Base-by-base conservation (phyloP, 148 eudicot genomes). In the Mesembryanthemum crystallinum region DNA sequence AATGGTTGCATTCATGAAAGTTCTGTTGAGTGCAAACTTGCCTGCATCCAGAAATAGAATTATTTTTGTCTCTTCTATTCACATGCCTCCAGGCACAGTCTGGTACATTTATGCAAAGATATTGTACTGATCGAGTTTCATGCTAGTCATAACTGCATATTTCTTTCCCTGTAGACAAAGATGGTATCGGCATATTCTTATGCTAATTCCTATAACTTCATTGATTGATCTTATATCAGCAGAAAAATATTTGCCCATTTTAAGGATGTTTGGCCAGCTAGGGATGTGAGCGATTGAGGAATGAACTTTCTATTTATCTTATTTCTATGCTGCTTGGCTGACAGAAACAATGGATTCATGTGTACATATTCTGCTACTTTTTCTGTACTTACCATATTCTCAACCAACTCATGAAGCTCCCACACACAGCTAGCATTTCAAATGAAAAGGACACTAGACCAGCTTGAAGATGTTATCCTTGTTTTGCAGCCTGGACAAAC, bases 1-100 rank as follows among this genome's bases (percentile, higher is more conserved):
- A 10, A 59, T 73, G 32, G 51, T n/a, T 74, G 70, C 76, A 57
- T 49, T 42, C 18, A 18, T 57, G 51, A 27, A 58, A 39, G 45
- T 61, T n/a, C n/a, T 47, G 68, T 43, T 42, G 30, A 42, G 67
- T 39, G 21, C 13, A 17, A 8, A 47, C 8, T 15, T 74, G 37
- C 27, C 51, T 74, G 61, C 39, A 27, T 39, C 43, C 2, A 32
- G 23, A 27, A 24, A 23, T 7, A 54, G n/a, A 12, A 8, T 29
- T 75, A 17, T 64, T 23, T 55, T 18, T 65, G 37, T 55, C 52
- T 39, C 47, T 54, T 51, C 28, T 66, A 66, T 52, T 32, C 11
- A 54, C 72, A 52, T 3, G 10, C 17, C 1, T 29, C n/a, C n/a
- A 20, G n/a, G 1, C 0, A 20, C 29, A 45, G 24, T 20, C 39